These are phyloP conservation scores for Plasmodium inui DNA, from an alignment of 169 alveolate species.

Conservation along the genomic window DNA sequence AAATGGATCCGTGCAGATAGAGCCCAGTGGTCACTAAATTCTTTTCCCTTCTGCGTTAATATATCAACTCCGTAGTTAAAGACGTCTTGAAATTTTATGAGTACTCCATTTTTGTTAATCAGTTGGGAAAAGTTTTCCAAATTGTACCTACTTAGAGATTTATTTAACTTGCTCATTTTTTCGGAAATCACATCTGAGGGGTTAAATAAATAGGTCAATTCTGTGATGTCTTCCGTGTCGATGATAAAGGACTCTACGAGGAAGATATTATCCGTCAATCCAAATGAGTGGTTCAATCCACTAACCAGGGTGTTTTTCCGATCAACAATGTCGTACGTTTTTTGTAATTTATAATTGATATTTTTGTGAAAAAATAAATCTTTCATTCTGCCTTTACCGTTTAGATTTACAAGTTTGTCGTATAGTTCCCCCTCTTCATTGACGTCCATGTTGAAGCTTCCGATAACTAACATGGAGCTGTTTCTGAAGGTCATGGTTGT, in stretches of 20 bases:
- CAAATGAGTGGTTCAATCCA: conserved; percentile 68
- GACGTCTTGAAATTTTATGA: conserved; percentile 50
- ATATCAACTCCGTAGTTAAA: conserved; percentile 70
- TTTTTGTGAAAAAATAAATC: conserved; percentile 69
- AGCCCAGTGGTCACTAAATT: conserved; percentile 71
- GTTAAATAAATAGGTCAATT: conserved; percentile 43
- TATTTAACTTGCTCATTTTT: conserved; percentile 33
- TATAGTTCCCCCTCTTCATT: conserved; percentile 31
- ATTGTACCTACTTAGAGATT: conserved; percentile 23
- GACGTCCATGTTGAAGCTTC: conserved; percentile 64
- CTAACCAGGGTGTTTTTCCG: conserved; percentile 52
- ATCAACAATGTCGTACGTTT: conserved; percentile 44
- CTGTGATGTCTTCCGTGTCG: conserved; percentile 19
- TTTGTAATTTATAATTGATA: conserved; percentile 64
- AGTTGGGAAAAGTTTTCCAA: conserved; percentile 26
- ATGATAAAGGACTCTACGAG: conserved; percentile 46
- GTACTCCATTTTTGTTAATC: conserved; percentile 55
- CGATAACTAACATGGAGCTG: conserved; percentile 57
- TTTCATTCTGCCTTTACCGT: conserved; percentile 36
- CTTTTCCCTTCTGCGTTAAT: conserved; percentile 59
- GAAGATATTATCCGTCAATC: conserved; percentile 70
- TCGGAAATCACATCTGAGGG: conserved; percentile 53
- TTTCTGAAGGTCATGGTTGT: conserved; percentile 50
- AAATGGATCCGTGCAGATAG: conserved; percentile 44
- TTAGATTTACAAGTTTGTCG: conserved; percentile 27